These are phyloP conservation scores for Arabidopsis thaliana DNA, from an alignment of 345 rosid genomes.

Conservation along the genomic window TAIR10.1 NC_003075.7:18308501-18309000, in stretches of 20 bases:
- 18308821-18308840: conserved; percentile 1
- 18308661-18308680: not conserved
- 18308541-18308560: conserved; percentile 78
- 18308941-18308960: too few species aligned
- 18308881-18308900: too few species aligned
- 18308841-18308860: not conserved
- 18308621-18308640: not conserved
- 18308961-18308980: too few species aligned
- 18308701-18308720: not conserved
- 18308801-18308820: not conserved
- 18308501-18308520: conserved; percentile 31
- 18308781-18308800: not conserved
- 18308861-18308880: not conserved
- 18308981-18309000: too few species aligned
- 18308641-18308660: not conserved
- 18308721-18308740: not conserved
- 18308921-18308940: too few species aligned
- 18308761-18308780: not conserved
- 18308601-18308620: conserved; percentile 83
- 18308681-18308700: too few species aligned
- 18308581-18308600: conserved; percentile 85
- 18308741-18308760: not conserved
- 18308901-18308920: too few species aligned
- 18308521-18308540: conserved; percentile 62
- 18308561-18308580: conserved; percentile 62